A percentile compares a stretch with the other conserved stretches of the same genome.
Evolutionary conservation across 768 basidiomycete genomes (phyloP).

Genomic region (Lactarius sp.): DNA sequence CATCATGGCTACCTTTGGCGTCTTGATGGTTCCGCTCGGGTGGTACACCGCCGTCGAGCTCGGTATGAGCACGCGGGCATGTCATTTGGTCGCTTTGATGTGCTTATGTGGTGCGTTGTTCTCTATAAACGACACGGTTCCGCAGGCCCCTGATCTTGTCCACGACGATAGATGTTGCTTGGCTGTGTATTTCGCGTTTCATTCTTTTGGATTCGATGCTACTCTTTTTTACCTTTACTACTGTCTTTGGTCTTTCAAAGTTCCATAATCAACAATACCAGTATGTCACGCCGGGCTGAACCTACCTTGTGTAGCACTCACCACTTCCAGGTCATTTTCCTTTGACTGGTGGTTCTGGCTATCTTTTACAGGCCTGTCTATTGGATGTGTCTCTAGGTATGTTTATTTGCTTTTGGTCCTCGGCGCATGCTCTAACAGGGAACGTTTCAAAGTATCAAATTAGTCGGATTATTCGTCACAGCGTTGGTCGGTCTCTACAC

Average conservation of each 20-base stretch:
- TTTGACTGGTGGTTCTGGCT: conserved; percentile 99
- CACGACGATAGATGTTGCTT: conserved; percentile 77
- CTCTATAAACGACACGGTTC: background rate
- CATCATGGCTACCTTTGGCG: conserved; percentile 90
- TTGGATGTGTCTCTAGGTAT: conserved; percentile 91
- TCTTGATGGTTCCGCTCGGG: conserved; percentile 89
- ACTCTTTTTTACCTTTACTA: conserved; percentile 97
- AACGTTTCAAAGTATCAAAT: conserved; percentile 66
- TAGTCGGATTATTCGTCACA: conserved; percentile 94
- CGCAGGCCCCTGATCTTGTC: background rate
- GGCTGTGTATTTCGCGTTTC: conserved; percentile 95
- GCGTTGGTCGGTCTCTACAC: conserved; percentile 94
- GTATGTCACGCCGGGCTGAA: conserved; percentile 43
- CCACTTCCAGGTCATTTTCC: conserved; percentile 68
- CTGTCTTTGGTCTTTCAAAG: conserved; percentile 90
- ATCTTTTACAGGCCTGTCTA: conserved; percentile 85
- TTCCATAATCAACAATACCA: conserved; percentile 97
- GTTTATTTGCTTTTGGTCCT: conserved; percentile 5
- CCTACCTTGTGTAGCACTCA: background rate
- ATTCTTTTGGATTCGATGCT: conserved; percentile 98
- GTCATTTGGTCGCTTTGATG: conserved; percentile 92
- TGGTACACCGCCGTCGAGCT: conserved; percentile 97
- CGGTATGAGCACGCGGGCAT: conserved; percentile 84
- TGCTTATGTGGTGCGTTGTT: conserved; percentile 70
- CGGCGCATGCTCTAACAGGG: background rate